A percentile compares a stretch with the other conserved stretches of the same genome.
phyloP scores from a whole-genome alignment of 2,329 filamentous ascomycete genomes.

The Monosporascus sp. region DNA sequence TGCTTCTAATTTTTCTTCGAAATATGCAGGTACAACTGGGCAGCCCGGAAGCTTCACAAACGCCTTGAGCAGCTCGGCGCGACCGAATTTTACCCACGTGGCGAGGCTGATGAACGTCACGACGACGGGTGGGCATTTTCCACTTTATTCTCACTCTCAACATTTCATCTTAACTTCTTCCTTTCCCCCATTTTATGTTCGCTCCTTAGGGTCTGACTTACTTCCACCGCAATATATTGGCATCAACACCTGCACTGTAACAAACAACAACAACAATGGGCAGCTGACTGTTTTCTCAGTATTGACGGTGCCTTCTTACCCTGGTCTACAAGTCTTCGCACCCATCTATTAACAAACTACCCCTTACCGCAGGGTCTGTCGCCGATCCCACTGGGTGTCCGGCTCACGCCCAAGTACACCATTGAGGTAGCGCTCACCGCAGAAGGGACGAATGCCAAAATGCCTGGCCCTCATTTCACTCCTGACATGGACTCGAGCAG shows the following conservation, averaged over 20 bases:
- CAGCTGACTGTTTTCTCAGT: constrained; percentile 36
- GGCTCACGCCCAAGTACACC: constrained; percentile 71
- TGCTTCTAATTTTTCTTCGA: constrained; percentile 3
- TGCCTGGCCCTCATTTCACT: constrained; percentile 4
- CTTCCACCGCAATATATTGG: not conserved
- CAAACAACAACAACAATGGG: not conserved
- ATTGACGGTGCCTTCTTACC: constrained; percentile 76
- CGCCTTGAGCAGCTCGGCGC: constrained; percentile 81
- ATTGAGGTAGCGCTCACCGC: constrained; percentile 35
- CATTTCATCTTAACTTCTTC: constrained; percentile 6
- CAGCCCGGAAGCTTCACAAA: constrained; percentile 80
- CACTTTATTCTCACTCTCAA: constrained; percentile 8
- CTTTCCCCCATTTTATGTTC: not conserved
- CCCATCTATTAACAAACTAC: constrained; percentile 59
- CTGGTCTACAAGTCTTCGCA: constrained; percentile 67
- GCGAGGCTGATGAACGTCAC: constrained; percentile 91
- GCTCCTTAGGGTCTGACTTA: not conserved
- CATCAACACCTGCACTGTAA: not conserved
- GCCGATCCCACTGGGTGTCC: constrained; percentile 68
- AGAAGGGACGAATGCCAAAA: constrained; percentile 9
- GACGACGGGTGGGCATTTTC: constrained; percentile 66
- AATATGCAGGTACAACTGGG: constrained; percentile 75
- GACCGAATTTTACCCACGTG: constrained; percentile 66
- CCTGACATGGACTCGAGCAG: not conserved
- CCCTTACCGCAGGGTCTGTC: constrained; percentile 62